A percentile compares a stretch with the other conserved stretches of the same genome.
phyloP scores from a whole-genome alignment of 495 filamentous ascomycete genomes.

The Beverwykella pulmonaria region DNA sequence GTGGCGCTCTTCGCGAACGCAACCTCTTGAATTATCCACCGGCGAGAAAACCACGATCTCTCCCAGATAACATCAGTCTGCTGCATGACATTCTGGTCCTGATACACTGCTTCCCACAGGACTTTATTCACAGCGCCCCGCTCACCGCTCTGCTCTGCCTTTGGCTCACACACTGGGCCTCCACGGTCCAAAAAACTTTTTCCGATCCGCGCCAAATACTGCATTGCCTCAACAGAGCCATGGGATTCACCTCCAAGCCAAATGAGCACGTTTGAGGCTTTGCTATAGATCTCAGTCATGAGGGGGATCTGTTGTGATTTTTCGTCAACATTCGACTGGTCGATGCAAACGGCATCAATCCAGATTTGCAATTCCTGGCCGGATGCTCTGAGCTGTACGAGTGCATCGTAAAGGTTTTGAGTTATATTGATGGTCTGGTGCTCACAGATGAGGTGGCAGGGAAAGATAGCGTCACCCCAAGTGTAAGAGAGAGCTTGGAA shows the following conservation, averaged over 20 bases:
- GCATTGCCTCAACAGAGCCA: no score
- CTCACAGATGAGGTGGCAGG: neutral
- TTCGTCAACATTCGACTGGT: neutral
- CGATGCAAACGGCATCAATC: slow-evolving; percentile 6
- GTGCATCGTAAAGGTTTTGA: neutral
- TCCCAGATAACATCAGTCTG: no score
- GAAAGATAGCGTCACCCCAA: neutral
- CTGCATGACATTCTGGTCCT: no score
- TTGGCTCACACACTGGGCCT: no score
- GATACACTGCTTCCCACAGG: no score
- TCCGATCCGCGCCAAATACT: no score
- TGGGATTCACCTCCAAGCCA: slow-evolving; percentile 2
- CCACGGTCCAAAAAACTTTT: no score
- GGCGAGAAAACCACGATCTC: neutral
- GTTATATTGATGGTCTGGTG: neutral
- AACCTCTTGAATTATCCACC: neutral
- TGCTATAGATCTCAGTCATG: neutral
- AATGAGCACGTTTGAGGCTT: neutral
- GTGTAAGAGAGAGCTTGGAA: neutral
- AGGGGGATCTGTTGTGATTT: neutral
- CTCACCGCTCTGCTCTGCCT: no score
- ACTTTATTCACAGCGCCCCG: no score
- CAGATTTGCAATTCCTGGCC: neutral
- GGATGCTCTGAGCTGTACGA: neutral
- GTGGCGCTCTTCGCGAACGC: neutral